Conservation (phyloP, 2,329 filamentous ascomycete genomes). For the Elsinoe necatrix region DNA sequence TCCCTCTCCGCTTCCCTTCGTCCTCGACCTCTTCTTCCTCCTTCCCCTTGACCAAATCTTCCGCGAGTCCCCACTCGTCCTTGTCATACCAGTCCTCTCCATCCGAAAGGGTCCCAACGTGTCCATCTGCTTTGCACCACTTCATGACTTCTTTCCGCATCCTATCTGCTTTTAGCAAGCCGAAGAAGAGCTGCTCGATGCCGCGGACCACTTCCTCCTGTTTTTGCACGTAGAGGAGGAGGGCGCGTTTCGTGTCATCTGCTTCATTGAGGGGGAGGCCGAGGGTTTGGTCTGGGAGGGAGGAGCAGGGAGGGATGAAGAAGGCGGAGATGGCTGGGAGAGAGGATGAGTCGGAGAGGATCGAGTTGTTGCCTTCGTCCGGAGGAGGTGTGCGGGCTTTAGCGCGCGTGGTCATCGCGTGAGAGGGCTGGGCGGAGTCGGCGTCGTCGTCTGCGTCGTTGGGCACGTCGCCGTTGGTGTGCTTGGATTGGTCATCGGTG, state of each 20-base stretch:
- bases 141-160: slow-evolving; percentile 62
- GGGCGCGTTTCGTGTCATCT: slow-evolving; percentile 64
- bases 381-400: slow-evolving; percentile 40
- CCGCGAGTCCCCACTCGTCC: slow-evolving; percentile 66
- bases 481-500: background rate
- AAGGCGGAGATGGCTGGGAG: slow-evolving; percentile 62
- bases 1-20: slow-evolving; percentile 43
- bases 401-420: slow-evolving; percentile 49
- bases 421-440: slow-evolving; percentile 23
- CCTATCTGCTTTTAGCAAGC: slow-evolving; percentile 63
- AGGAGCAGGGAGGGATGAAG: slow-evolving; percentile 57
- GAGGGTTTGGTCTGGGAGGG: slow-evolving; percentile 59
- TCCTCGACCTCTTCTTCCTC: slow-evolving; percentile 78
- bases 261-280: slow-evolving; percentile 66
- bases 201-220: slow-evolving; percentile 75
- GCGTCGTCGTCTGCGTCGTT: slow-evolving; percentile 2
- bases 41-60: slow-evolving; percentile 71
- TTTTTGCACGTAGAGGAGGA: slow-evolving; percentile 73
- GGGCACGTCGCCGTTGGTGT: slow-evolving; percentile 15
- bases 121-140: slow-evolving; percentile 72
- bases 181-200: slow-evolving; percentile 57
- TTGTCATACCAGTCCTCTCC: slow-evolving; percentile 85
- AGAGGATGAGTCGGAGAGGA: slow-evolving; percentile 36
- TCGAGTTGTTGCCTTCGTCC: slow-evolving; percentile 22
- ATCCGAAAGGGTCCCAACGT: slow-evolving; percentile 71